Base-by-base conservation (phyloP, 495 filamentous ascomycete species). In the Penicillium alfredii region DNA sequence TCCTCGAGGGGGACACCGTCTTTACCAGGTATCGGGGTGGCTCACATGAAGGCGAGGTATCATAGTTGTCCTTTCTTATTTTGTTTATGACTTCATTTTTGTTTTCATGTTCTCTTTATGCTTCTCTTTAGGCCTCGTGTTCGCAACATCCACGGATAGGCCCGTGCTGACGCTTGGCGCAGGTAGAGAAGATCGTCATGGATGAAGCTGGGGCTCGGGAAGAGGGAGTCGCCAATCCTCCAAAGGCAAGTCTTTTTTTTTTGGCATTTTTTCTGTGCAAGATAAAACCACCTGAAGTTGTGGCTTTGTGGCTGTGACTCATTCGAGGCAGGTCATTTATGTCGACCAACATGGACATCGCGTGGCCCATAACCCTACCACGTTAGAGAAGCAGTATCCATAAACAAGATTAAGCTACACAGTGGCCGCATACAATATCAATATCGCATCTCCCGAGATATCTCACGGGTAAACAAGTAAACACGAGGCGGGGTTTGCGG, bases 301-400 rank as follows among this genome's bases (percentile, higher is more conserved):
- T n/a, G n/a, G n/a, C n/a, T n/a, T n/a, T n/a, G n/a, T n/a, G n/a
- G n/a, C n/a, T n/a, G n/a, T n/a, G n/a, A n/a, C n/a, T n/a, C n/a
- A n/a, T n/a, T n/a, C n/a, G 23, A 25, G 11, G 23, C 6, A 56
- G 49, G 49, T 53, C 17, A 47, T 61, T 21, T 55, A 51, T 24
- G 47, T 25, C 2, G 49, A 61, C 30, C 58, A 61, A 20, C 51
- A 61, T 25, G 49, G 49, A 7, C 45, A 58, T 31, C 40, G 37
- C 25, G 51, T 60, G 7, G 48, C 49, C 18, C 53, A 60, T 36
- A 49, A 52, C 30, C 58, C 50, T 8, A 38, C 17, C 14, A 47
- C 47, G 4, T 25, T 52, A 21, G 41, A 47, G 29, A 51, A 56
- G 40, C 25, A 39, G 11, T 36, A 38, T 16, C 16, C n/a, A n/a